Evolutionary conservation across 23 red algal species (phyloP).

Genomic region (Gracilaria gracilis): DNA sequence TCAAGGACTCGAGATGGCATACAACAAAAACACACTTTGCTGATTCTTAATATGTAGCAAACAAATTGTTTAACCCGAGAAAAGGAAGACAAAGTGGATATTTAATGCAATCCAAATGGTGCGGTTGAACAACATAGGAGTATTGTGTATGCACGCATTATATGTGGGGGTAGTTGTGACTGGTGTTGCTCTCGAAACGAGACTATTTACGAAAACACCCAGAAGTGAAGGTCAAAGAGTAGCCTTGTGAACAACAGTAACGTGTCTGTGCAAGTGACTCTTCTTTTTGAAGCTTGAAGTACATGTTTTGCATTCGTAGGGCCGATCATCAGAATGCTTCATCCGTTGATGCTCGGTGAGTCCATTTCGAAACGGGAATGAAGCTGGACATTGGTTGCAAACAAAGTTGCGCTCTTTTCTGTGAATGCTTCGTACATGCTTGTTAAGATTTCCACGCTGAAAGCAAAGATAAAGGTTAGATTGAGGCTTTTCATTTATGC

Average conservation of each 20-base stretch:
- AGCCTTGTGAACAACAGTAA: slow-evolving; percentile 49
- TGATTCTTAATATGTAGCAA: neutral
- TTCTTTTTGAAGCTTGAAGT: slow-evolving; percentile 73
- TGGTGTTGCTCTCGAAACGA: neutral
- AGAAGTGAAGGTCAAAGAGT: neutral
- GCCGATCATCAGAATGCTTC: slow-evolving; percentile 65
- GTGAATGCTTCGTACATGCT: slow-evolving; percentile 75
- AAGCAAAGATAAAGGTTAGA: neutral
- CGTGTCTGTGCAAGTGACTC: slow-evolving; percentile 69
- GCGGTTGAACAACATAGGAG: neutral
- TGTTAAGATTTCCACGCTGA: slow-evolving; percentile 70
- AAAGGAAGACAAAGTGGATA: neutral
- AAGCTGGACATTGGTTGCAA: slow-evolving; percentile 64
- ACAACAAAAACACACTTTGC: neutral
- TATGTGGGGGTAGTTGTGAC: neutral
- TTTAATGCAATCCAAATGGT: neutral
- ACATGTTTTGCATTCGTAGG: slow-evolving; percentile 53
- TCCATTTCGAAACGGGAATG: slow-evolving; percentile 77
- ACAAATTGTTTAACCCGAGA: neutral
- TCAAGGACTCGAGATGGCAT: neutral
- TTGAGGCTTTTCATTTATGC: neutral
- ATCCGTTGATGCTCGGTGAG: slow-evolving; percentile 67
- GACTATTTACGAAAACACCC: neutral
- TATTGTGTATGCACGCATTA: neutral
- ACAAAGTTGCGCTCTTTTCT: slow-evolving; percentile 67